Base-by-base conservation (phyloP, 257 asterid genomes). In the Thymus quinquecostatus region DNA sequence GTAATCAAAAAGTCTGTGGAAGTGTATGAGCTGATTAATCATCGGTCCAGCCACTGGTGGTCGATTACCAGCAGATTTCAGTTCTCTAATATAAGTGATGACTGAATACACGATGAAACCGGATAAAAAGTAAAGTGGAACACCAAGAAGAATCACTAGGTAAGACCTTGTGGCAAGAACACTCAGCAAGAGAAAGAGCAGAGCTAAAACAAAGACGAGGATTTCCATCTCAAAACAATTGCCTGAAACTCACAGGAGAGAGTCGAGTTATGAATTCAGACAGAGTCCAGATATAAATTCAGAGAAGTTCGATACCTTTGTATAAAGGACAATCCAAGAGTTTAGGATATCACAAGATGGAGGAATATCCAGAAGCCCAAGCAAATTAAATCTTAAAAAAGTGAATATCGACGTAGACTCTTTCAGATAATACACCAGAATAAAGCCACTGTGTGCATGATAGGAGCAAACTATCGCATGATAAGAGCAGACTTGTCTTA, bases 1-100 rank as follows among this genome's bases (percentile, higher is more conserved):
- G 57, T 78, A 83, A 72, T 80, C 85, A 49, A 75, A 78, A 73
- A 83, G 36, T 60, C 70, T 69, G 27, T 60, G 69, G 83, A 83
- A 78, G 72, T 80, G 83, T 48, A 75, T 43, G 30, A 83, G 79
- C 61, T 72, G 86, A 68, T 70, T 70, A 32, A 83, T 65, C 72
- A 81, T 66, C 4, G 81, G 76, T 33, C 78, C 82, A 10, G 66
- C 86, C 68, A 84, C 83, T 36, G 86, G 85, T 33, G 81, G 79
- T 49, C 82, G 72, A 10, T 59, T 14, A 6, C 66, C 36, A 55
- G 64, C 72, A 29, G 74, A 69, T 50, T 50, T 47, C 61, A 58
- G 21, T 69, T 78, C 82, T 63, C 58, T 58, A 29, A 78, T 47
- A 63, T 78, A 78, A 69, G 55, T 73, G 43, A 64, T 44, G 7